Conservation (phyloP, 345 rosid genomes). For the Clausena lansium region DNA sequence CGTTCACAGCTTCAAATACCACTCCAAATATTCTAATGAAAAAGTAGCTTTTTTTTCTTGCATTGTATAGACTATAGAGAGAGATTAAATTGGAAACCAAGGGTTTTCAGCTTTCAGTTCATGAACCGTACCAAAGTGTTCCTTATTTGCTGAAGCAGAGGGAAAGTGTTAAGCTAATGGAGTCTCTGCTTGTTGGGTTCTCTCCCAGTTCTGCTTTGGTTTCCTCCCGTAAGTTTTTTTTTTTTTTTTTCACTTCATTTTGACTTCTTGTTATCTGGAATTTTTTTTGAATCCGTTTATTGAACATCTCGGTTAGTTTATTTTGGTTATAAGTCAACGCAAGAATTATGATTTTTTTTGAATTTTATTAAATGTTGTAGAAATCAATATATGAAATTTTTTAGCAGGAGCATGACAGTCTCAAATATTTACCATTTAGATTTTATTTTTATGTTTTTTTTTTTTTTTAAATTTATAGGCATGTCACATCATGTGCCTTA, state of each 20-base stretch:
- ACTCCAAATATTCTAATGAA: neutral
- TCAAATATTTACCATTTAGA: too few species aligned
- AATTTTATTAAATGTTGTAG: neutral
- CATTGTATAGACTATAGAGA: too few species aligned
- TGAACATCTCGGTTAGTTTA: neutral
- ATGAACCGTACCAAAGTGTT: neutral
- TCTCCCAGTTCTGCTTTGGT: conserved; percentile 25
- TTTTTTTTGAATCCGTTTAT: neutral
- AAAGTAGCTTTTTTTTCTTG: neutral
- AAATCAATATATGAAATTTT: neutral
- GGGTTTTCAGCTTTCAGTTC: neutral
- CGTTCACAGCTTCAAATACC: too few species aligned
- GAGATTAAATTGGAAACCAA: neutral
- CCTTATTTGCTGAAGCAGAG: neutral
- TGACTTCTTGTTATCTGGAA: neutral
- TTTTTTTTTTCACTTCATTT: neutral
- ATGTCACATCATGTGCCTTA: too few species aligned
- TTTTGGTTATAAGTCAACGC: neutral
- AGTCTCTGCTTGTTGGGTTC: conserved; percentile 46
- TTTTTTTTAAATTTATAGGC: too few species aligned
- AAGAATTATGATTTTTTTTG: neutral
- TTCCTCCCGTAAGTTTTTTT: conserved; percentile 34
- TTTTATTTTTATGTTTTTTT: too few species aligned
- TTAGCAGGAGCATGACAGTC: too few species aligned
- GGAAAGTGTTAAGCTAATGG: conserved; percentile 39